Evolutionary conservation across 345 rosid genomes (phyloP).

Genomic region (Leavenworthia alabamica): DNA sequence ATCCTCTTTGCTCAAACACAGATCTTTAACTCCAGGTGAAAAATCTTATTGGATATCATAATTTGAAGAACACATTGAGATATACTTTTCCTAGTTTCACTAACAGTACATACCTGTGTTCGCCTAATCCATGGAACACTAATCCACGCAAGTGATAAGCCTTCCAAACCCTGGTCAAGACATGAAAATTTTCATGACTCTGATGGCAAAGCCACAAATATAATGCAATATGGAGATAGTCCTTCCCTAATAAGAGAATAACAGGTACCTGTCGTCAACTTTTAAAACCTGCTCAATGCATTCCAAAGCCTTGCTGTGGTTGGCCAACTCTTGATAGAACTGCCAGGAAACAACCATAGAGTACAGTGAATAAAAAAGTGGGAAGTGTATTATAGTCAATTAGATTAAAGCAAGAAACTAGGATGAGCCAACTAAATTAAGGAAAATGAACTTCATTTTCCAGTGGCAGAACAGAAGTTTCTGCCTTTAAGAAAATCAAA

Average conservation of each 20-base stretch:
- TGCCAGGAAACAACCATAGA: slow-evolving; percentile 31
- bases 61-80: not conserved
- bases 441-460: not conserved
- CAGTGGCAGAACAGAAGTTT: not conserved
- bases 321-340: slow-evolving; percentile 85
- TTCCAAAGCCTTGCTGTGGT: slow-evolving; percentile 60
- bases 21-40: no score
- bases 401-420: not conserved
- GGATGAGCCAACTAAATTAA: not conserved
- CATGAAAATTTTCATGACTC: slow-evolving; percentile 10
- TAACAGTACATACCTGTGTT: slow-evolving; percentile 52
- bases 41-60: not conserved
- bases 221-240: not conserved
- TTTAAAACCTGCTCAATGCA: slow-evolving; percentile 61
- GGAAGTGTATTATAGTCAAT: not conserved
- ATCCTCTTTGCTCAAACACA: slow-evolving; percentile 10
- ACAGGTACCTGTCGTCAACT: slow-evolving; percentile 60
- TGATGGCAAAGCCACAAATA: not conserved
- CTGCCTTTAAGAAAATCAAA: not conserved
- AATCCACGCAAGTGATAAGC: slow-evolving; percentile 84
- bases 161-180: slow-evolving; percentile 59
- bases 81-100: not conserved
- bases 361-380: slow-evolving; percentile 3
- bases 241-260: not conserved
- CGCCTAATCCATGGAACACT: slow-evolving; percentile 79